phyloP scores from a whole-genome alignment of 164 flowering plant genomes.

The Sextonia rubra region DNA sequence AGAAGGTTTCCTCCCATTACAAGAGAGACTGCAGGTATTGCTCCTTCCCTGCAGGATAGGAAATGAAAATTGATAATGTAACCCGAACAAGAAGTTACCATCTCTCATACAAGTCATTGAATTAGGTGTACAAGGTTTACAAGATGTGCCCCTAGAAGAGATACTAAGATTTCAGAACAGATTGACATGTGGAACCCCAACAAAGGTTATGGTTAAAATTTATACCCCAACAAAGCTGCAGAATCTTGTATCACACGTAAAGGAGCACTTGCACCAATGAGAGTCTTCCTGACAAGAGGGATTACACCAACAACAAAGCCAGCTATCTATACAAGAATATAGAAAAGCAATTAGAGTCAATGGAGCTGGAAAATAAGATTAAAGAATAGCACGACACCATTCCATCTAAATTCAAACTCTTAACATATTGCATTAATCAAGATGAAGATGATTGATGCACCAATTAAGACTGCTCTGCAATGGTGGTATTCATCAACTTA shows the following conservation, averaged over 20 bases:
- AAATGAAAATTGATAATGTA: not conserved
- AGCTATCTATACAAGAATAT: constrained; percentile 34
- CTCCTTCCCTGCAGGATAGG: constrained; percentile 51
- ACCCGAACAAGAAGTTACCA: not conserved
- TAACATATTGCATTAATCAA: not conserved
- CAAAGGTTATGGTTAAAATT: too few species aligned
- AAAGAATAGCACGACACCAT: not conserved
- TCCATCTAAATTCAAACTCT: not conserved
- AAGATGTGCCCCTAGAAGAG: too few species aligned
- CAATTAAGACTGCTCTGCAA: not conserved
- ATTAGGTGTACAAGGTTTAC: too few species aligned
- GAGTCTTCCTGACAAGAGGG: constrained; percentile 34
- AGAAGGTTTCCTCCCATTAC: constrained; percentile 71
- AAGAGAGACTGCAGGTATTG: constrained; percentile 57
- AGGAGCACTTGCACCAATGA: constrained; percentile 67
- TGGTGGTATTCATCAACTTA: too few species aligned
- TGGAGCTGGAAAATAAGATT: not conserved
- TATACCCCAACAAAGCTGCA: constrained; percentile 53
- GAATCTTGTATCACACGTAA: constrained; percentile 60
- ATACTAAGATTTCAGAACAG: too few species aligned
- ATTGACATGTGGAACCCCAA: too few species aligned
- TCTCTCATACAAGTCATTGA: not conserved
- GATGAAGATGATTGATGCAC: not conserved
- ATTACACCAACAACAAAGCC: constrained; percentile 58
- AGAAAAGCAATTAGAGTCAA: not conserved